These are phyloP conservation scores for Wickerhamomyces hampshirensis DNA, from an alignment of 805 yeast species.

Conservation along the genomic window DNA sequence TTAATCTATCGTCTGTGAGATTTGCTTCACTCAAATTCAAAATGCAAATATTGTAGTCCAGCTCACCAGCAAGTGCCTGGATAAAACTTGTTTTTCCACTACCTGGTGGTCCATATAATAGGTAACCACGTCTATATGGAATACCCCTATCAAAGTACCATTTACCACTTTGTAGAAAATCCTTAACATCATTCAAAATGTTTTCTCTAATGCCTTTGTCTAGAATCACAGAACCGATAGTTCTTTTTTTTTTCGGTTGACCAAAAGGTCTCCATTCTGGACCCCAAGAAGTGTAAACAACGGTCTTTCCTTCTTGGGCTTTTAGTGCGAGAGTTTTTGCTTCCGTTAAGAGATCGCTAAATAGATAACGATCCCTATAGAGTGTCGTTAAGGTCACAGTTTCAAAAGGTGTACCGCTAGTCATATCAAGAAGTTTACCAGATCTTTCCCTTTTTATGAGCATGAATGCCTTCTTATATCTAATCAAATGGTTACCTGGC, in stretches of 20 bases:
- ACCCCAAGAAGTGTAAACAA: slow-evolving; percentile 90
- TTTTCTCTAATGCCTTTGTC: slow-evolving; percentile 68
- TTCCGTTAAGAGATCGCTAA: slow-evolving; percentile 68
- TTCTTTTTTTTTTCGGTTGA: slow-evolving; percentile 83
- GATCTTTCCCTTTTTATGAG: slow-evolving; percentile 86
- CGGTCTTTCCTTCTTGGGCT: slow-evolving; percentile 89
- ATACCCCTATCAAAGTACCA: slow-evolving; percentile 98
- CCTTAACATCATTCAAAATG: slow-evolving; percentile 68
- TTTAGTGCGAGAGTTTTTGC: slow-evolving; percentile 81
- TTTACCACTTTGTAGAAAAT: slow-evolving; percentile 70
- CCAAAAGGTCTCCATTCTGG: slow-evolving; percentile 99
- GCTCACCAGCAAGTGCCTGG: slow-evolving; percentile 93
- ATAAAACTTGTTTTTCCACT: slow-evolving; percentile 94
- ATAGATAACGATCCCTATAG: slow-evolving; percentile 70
- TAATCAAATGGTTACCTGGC: slow-evolving; percentile 88
- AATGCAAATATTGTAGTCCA: slow-evolving; percentile 93
- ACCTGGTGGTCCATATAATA: slow-evolving; percentile 96
- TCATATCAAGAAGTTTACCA: slow-evolving; percentile 80
- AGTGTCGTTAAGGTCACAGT: slow-evolving; percentile 92
- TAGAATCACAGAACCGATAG: slow-evolving; percentile 78
- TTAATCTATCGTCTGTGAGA: slow-evolving; percentile 89
- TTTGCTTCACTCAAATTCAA: slow-evolving; percentile 86
- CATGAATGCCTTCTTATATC: slow-evolving; percentile 84
- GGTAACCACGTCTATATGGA: slow-evolving; percentile 92
- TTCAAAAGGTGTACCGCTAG: slow-evolving; percentile 91